Evolutionary conservation across 2,329 filamentous ascomycete genomes (phyloP).

Genomic region (Aspergillus cejpii): DNA sequence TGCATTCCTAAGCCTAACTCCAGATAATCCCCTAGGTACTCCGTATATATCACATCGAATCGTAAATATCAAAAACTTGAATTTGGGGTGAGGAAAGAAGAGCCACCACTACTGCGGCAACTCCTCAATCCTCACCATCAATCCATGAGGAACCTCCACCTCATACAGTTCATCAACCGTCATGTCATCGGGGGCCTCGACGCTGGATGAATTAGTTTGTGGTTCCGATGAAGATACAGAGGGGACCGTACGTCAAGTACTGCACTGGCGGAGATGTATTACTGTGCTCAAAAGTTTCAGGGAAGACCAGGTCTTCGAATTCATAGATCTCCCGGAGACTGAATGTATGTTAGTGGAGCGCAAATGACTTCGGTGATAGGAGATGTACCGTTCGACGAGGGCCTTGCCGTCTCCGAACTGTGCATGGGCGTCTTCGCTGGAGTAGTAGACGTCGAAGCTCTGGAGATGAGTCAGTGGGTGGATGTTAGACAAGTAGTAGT

Average conservation of each 20-base stretch:
- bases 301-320: neutral
- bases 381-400: neutral
- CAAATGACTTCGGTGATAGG: neutral
- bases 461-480: neutral
- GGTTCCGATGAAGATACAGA: neutral
- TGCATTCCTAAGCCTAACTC: no score
- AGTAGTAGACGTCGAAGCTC: neutral
- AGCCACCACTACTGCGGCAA: neutral
- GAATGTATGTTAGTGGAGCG: neutral
- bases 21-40: neutral
- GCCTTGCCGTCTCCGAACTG: neutral
- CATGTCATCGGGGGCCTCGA: neutral
- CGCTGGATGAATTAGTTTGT: neutral
- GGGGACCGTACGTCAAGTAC: neutral
- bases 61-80: neutral
- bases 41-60: neutral
- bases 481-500: neutral
- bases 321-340: neutral
- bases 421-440: neutral
- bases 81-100: neutral
- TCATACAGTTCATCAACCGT: neutral
- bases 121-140: constrained; percentile 1
- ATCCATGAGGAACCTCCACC: neutral
- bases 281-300: neutral
- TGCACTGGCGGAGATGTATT: neutral